Percentiles rank a stretch among this genome's conserved stretches.
Evolutionary conservation across 495 filamentous ascomycete species (phyloP).

Genomic region (Pyronema omphalodes): DNA sequence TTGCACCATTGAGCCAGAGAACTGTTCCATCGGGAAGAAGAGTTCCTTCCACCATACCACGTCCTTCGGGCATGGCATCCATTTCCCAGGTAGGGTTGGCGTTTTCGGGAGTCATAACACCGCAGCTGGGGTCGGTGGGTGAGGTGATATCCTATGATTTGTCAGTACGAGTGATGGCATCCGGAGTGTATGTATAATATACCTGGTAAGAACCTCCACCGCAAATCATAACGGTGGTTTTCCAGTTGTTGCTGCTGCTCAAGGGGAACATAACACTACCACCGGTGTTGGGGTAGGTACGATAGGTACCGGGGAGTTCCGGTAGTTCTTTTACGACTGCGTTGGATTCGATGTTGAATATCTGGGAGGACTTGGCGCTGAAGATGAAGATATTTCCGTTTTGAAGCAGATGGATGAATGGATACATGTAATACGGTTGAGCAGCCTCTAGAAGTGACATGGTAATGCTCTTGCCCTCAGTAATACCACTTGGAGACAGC

Average conservation of each 20-base stretch:
- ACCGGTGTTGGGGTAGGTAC: constrained; percentile 47
- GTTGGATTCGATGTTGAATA: constrained; percentile 33
- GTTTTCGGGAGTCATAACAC: constrained; percentile 37
- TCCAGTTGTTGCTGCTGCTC: constrained; percentile 33
- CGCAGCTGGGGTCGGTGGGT: constrained; percentile 41
- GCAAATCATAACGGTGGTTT: constrained; percentile 39
- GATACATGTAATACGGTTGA: constrained; percentile 51
- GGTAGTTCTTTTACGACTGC: constrained; percentile 29
- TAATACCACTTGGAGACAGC: constrained; percentile 29
- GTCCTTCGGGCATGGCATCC: constrained; percentile 44
- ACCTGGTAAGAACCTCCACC: constrained; percentile 43
- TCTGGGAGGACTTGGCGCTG: constrained; percentile 35
- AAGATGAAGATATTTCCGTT: constrained; percentile 36
- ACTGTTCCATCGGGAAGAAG: constrained; percentile 44
- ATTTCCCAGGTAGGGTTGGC: constrained; percentile 38
- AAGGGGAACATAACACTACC: constrained; percentile 41
- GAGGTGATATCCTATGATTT: constrained; percentile 32
- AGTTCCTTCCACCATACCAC: constrained; percentile 41
- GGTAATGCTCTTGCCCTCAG: constrained; percentile 28
- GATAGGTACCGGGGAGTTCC: constrained; percentile 40
- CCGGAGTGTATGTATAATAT: background rate
- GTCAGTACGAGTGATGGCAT: background rate
- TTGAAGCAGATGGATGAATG: constrained; percentile 40
- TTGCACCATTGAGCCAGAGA: constrained; percentile 40
- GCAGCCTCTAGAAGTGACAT: constrained; percentile 37